phyloP scores from a whole-genome alignment of 805 yeast genomes.

The Diddensiella transvaalensis region DNA sequence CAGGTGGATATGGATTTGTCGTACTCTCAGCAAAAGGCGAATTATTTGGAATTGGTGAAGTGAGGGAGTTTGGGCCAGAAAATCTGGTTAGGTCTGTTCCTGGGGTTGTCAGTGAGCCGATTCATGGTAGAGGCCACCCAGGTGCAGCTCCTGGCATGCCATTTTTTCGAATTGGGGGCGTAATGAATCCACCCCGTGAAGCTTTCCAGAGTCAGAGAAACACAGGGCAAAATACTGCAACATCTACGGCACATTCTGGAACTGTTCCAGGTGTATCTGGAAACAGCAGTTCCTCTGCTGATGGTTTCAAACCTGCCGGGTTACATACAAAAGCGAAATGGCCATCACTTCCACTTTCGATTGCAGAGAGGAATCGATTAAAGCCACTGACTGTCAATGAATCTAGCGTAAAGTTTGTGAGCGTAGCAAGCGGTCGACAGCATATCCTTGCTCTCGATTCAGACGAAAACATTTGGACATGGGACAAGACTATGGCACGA shows the following conservation, averaged over 20 bases:
- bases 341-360: conserved; percentile 6
- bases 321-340: too few species aligned
- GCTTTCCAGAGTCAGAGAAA: neutral
- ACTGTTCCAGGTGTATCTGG: neutral
- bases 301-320: too few species aligned
- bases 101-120: conserved; percentile 21
- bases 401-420: conserved; percentile 34
- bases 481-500: conserved; percentile 46
- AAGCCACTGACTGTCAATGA: conserved; percentile 4
- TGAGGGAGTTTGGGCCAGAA: conserved; percentile 29
- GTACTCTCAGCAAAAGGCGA: conserved; percentile 54
- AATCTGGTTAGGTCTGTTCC: neutral
- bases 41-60: conserved; percentile 47
- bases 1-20: conserved; percentile 65
- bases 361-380: conserved; percentile 1
- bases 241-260: neutral
- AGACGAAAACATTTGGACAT: conserved; percentile 48
- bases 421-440: conserved; percentile 59
- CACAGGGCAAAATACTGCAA: neutral
- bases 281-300: too few species aligned
- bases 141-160: conserved; percentile 18
- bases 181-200: conserved; percentile 1
- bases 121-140: conserved; percentile 19
- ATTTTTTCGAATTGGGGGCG: conserved; percentile 11
- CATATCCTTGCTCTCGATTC: conserved; percentile 61